A percentile compares a stretch with the other conserved stretches of the same genome.
These are phyloP conservation scores for Aspergillus transmontanensis DNA, from an alignment of 2,329 filamentous ascomycete species.

Conservation along the genomic window DNA sequence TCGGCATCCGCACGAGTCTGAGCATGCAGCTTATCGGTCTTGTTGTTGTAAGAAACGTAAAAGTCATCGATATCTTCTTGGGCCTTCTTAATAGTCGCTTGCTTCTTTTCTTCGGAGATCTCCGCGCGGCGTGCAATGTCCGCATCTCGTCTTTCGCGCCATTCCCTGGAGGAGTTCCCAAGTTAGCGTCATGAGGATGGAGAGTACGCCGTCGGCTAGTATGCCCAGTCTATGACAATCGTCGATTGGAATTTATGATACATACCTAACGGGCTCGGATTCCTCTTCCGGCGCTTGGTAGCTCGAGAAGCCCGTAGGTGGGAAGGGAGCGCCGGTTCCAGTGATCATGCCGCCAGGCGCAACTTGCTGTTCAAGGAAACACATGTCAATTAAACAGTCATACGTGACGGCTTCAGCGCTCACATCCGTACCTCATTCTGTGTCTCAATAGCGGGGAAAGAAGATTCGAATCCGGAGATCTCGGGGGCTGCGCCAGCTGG, in stretches of 20 bases:
- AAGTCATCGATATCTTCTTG: constrained; percentile 97
- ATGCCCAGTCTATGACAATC: neutral
- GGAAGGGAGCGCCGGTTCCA: constrained; percentile 62
- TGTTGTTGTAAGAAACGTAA: constrained; percentile 98
- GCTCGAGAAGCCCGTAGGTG: constrained; percentile 53
- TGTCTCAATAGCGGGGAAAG: constrained; percentile 81
- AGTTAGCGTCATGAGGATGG: constrained; percentile 5
- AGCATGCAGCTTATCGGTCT: constrained; percentile 89
- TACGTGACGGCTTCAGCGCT: neutral
- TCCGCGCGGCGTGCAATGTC: constrained; percentile 82
- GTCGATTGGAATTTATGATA: neutral
- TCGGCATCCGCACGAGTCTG: constrained; percentile 92
- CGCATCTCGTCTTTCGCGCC: constrained; percentile 86
- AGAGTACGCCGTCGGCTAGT: neutral
- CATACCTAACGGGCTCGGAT: constrained; percentile 75
- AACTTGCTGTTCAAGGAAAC: constrained; percentile 57
- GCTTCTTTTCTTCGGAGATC: constrained; percentile 78
- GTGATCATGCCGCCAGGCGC: constrained; percentile 80
- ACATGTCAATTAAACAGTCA: constrained; percentile 16
- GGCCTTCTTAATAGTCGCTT: constrained; percentile 83
- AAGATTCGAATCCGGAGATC: constrained; percentile 74
- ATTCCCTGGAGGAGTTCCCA: constrained; percentile 57
- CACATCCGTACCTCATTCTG: constrained; percentile 65
- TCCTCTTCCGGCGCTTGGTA: constrained; percentile 72
- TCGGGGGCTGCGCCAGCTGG: constrained; percentile 33